phyloP scores from a whole-genome alignment of 345 rosid genomes.

The Alliaria petiolata region DNA sequence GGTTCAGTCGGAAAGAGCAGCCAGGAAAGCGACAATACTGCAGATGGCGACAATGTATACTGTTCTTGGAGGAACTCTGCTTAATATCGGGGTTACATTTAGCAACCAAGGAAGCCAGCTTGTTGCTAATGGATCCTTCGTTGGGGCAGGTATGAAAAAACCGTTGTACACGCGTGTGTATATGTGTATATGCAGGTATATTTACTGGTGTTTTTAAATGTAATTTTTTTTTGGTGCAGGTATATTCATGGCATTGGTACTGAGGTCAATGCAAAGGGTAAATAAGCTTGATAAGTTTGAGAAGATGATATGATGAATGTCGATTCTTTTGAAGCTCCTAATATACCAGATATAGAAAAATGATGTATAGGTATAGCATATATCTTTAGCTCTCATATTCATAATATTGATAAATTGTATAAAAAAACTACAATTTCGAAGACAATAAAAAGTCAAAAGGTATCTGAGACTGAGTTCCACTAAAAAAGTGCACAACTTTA shows the following conservation, averaged over 20 bases:
- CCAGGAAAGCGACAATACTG: slow-evolving; percentile 71
- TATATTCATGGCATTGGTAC: slow-evolving; percentile 49
- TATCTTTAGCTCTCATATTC: not conserved
- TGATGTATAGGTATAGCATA: slow-evolving; percentile 28
- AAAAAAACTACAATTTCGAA: not conserved
- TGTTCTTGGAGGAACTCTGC: slow-evolving; percentile 71
- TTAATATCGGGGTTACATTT: slow-evolving; percentile 81
- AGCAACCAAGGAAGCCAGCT: slow-evolving; percentile 58
- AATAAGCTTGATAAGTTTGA: slow-evolving; percentile 79
- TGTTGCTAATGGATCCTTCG: slow-evolving; percentile 71
- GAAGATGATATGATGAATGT: slow-evolving; percentile 96
- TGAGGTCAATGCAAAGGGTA: slow-evolving; percentile 79
- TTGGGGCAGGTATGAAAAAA: slow-evolving; percentile 65
- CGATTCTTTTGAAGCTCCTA: slow-evolving; percentile 20
- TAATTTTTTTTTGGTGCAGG: slow-evolving; percentile 48
- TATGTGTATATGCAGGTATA: too few species aligned
- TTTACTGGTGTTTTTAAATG: not conserved
- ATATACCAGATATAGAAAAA: not conserved
- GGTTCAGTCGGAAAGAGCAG: slow-evolving; percentile 85
- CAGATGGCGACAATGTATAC: slow-evolving; percentile 95
- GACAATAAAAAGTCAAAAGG: not conserved
- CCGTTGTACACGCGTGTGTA: not conserved
- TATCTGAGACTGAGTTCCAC: not conserved
- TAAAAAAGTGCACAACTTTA: not conserved
- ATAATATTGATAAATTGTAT: slow-evolving; percentile 17